Evolutionary conservation across 352 stramenopile genomes (phyloP), one percentile per base, ranked within the genome.

Genomic region (Pelagophyceae sp.): DNA sequence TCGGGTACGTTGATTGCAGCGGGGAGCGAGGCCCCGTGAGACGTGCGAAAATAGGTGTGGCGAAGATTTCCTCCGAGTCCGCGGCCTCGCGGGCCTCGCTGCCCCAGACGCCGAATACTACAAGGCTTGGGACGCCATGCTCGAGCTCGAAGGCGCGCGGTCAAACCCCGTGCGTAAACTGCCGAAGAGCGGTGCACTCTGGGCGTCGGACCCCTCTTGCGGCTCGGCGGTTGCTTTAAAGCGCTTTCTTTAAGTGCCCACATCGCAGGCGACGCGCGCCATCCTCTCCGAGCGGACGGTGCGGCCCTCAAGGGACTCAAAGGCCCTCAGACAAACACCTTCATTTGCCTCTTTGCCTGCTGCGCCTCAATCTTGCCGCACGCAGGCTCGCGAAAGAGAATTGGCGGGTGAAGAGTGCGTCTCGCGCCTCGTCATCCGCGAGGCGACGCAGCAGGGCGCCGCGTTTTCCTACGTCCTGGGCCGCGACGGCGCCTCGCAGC

Each of bases 91-190:
- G n/a, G 33, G 11, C 29, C 61, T 71, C 61, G 61, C 37, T 37
- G 67, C 1, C 15, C 2, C 33, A 2, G 67, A 51, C 33, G 20
- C 6, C 2, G 67, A 11, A 0, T 74, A 74, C 67, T 74, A 74
- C 67, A 15, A 1, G 35, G 25, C 35, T 5, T 74, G 67, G 67
- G 27, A 32, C 35, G 38, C 67, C 2, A 6, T 74, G 33, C 33
- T 74, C 35, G 67, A 74, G 35, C 35, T 74, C 67, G 67, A 74
- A 37, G 67, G 35, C 15, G 67, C 67, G 2, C 6, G 27, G 61
- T 3, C 58, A 27, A 11, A 27, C 11, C 58, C 29, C 58, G 58
- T 60, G 50, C 50, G 15, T n/a, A n/a, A n/a, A n/a, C n/a, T n/a
- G n/a, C n/a, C n/a, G n/a, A n/a, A n/a, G n/a, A n/a, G n/a, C n/a